phyloP scores from a whole-genome alignment of 768 basidiomycete species.

The Suillus fuscotomentosus region DNA sequence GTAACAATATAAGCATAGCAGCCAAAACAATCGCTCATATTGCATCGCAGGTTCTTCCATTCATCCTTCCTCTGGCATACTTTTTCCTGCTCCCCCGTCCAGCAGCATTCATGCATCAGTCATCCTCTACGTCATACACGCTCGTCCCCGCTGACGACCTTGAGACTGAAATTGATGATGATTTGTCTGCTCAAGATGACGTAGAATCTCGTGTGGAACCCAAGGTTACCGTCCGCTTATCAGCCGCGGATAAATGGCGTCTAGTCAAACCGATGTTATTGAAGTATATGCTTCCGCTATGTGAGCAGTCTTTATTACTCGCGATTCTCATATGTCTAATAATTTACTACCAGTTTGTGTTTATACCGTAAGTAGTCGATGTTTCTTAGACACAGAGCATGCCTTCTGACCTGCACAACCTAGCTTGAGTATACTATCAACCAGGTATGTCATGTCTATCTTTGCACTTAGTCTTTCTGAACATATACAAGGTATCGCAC shows the following conservation, averaged over 20 bases:
- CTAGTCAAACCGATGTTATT: conserved; percentile 76
- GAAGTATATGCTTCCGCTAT: conserved; percentile 92
- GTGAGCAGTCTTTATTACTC: conserved; percentile 44
- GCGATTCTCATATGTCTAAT: conserved; percentile 14
- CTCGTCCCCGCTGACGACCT: conserved; percentile 34
- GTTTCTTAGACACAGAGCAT: not conserved
- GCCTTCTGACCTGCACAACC: conserved; percentile 28
- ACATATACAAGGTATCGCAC: conserved; percentile 69
- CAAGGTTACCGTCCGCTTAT: conserved; percentile 52
- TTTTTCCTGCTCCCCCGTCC: conserved; percentile 73
- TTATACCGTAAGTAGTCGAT: conserved; percentile 48
- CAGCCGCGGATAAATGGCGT: conserved; percentile 72
- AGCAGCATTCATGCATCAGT: conserved; percentile 44
- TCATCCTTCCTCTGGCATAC: conserved; percentile 76
- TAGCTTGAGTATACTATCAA: conserved; percentile 94
- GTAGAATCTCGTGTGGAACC: conserved; percentile 29
- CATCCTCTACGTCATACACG: conserved; percentile 35
- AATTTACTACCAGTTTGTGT: conserved; percentile 45
- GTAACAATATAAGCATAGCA: conserved; percentile 40
- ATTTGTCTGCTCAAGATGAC: conserved; percentile 17
- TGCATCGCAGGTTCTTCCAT: conserved; percentile 66
- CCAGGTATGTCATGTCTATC: conserved; percentile 45
- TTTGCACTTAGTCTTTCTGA: not conserved
- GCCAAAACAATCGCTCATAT: conserved; percentile 5
- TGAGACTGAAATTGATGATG: conserved; percentile 20